Percentiles rank a stretch among this genome's conserved stretches.
These are phyloP conservation scores for Periconia sp. DNA, from an alignment of 2,329 filamentous ascomycete species.

Conservation along the genomic window DNA sequence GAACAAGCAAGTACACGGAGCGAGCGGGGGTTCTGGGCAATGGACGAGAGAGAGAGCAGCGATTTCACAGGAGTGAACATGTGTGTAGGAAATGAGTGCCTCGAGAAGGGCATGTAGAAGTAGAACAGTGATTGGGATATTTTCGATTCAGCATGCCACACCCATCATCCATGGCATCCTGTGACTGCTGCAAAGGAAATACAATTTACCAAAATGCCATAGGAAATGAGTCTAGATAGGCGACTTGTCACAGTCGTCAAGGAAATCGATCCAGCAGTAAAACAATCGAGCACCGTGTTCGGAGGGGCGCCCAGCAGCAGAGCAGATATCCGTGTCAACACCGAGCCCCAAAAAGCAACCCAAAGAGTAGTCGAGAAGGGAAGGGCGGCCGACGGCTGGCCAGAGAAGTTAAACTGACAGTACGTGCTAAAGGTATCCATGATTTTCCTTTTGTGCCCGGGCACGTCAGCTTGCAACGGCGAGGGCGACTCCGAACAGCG, in stretches of 20 bases:
- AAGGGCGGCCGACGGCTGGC: constrained; percentile 20
- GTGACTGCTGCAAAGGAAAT: constrained; percentile 24
- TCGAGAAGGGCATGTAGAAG: constrained; percentile 1
- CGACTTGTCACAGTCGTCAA: constrained; percentile 16
- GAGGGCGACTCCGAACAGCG: constrained; percentile 27
- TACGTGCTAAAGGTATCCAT: constrained; percentile 44
- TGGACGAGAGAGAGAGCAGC: no score
- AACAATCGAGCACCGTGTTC: constrained; percentile 19
- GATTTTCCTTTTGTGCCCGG: constrained; percentile 26
- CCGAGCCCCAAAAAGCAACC: constrained; percentile 31
- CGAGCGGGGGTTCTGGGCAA: no score
- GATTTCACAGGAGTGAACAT: constrained; percentile 39
- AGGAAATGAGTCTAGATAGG: constrained; percentile 35
- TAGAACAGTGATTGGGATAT: constrained; percentile 18
- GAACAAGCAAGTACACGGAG: constrained; percentile 1
- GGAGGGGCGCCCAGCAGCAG: constrained; percentile 33
- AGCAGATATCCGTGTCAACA: constrained; percentile 39
- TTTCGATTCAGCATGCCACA: constrained; percentile 30
- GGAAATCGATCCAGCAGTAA: constrained; percentile 20
- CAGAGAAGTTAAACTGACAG: constrained; percentile 36
- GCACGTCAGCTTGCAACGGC: constrained; percentile 17
- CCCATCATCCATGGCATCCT: constrained; percentile 25
- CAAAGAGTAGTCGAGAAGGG: constrained; percentile 30
- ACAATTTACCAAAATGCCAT: constrained; percentile 42
- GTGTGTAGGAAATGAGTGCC: not conserved